phyloP scores from a whole-genome alignment of 2,329 filamentous ascomycete genomes.

The Decorospora gaudefroyi region DNA sequence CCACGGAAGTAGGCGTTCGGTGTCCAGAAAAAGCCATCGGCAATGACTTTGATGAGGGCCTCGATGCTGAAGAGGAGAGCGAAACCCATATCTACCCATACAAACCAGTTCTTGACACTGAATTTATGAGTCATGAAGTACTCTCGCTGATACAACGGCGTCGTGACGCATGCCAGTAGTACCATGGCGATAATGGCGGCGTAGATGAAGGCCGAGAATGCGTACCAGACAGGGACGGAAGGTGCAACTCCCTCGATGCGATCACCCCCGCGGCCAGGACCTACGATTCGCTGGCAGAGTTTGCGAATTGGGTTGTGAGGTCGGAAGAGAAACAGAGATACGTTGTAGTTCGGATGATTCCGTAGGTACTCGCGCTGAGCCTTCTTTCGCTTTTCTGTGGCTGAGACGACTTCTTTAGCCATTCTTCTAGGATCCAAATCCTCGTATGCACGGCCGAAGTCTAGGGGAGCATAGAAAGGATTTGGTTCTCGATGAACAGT shows the following conservation, averaged over 20 bases:
- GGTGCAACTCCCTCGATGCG: conserved; percentile 89
- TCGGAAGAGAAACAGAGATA: conserved; percentile 82
- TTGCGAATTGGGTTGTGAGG: conserved; percentile 77
- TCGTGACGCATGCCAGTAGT: conserved; percentile 90
- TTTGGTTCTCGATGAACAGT: conserved; percentile 77
- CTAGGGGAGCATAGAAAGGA: conserved; percentile 87
- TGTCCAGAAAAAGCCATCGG: conserved; percentile 94
- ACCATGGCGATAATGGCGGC: conserved; percentile 96
- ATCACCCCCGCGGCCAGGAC: conserved; percentile 83
- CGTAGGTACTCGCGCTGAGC: conserved; percentile 89
- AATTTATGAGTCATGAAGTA: conserved; percentile 70
- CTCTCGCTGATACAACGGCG: conserved; percentile 88
- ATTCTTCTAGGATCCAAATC: conserved; percentile 82
- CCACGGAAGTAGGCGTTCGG: conserved; percentile 96
- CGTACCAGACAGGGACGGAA: conserved; percentile 87
- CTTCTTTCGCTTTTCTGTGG: conserved; percentile 78
- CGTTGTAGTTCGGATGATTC: conserved; percentile 89
- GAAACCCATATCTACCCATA: conserved; percentile 90
- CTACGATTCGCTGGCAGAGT: conserved; percentile 86
- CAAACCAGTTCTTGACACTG: conserved; percentile 82
- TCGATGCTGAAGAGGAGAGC: conserved; percentile 84
- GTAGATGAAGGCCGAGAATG: conserved; percentile 92
- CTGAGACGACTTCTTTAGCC: conserved; percentile 86
- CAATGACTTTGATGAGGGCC: conserved; percentile 87
- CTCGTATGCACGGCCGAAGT: conserved; percentile 71